Conservation (phyloP, 441 rosid genomes). For the Melastoma candidum region DNA sequence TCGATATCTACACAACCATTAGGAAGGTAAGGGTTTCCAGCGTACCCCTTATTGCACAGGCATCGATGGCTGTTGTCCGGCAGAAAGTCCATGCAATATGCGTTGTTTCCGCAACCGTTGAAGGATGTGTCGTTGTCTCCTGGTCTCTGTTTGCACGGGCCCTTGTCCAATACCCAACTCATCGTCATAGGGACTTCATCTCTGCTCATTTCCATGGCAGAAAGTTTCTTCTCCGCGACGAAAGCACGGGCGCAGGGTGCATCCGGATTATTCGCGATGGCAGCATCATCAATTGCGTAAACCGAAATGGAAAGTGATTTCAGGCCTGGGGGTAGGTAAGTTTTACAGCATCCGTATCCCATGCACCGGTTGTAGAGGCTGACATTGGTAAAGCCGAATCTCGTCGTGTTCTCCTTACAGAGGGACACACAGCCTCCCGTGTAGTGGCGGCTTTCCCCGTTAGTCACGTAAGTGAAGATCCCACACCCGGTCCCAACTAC, state of each 20-base stretch:
- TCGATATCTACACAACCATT: conserved; percentile 12
- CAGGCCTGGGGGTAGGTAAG: conserved; percentile 11
- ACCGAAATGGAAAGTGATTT: not conserved
- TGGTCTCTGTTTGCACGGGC: not conserved
- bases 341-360: conserved; percentile 6
- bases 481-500: conserved; percentile 10
- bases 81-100: conserved; percentile 2
- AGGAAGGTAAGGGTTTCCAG: conserved; percentile 15
- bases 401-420: not conserved
- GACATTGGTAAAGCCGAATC: not conserved
- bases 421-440: conserved; percentile 8
- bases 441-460: not conserved
- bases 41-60: not conserved
- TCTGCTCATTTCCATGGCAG: not conserved
- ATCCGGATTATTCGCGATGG: not conserved
- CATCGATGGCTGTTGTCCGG: conserved; percentile 4
- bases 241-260: conserved; percentile 10
- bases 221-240: conserved; percentile 7
- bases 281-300: not conserved
- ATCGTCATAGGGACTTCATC: conserved; percentile 7
- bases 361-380: conserved; percentile 1
- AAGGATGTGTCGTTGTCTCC: not conserved
- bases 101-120: conserved; percentile 8
- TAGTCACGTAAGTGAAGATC: conserved; percentile 4
- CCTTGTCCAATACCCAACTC: conserved; percentile 11